Conservation (phyloP, 2,329 filamentous ascomycete species). For the Verticillium dahliae region DNA sequence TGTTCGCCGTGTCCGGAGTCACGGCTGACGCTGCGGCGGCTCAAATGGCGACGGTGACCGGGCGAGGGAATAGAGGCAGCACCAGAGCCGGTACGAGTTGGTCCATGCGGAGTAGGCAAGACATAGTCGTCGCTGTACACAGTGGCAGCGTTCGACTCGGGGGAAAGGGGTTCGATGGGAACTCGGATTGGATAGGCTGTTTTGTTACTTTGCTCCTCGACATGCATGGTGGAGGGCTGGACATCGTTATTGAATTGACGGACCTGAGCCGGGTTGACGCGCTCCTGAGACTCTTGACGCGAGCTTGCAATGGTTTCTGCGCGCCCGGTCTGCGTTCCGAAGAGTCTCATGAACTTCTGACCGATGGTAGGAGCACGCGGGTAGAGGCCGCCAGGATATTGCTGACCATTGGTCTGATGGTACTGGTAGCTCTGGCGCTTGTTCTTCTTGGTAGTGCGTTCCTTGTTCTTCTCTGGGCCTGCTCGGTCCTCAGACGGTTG, state of each 20-base stretch:
- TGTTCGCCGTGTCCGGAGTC: background rate
- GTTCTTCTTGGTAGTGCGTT: background rate
- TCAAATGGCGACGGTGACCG: background rate
- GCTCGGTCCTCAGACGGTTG: background rate
- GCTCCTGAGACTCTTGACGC: background rate
- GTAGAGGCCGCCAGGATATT: background rate
- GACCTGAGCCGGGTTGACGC: background rate
- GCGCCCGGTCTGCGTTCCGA: background rate
- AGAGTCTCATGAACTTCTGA: background rate
- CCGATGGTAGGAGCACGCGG: background rate
- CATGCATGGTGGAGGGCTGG: background rate
- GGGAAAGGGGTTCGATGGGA: background rate
- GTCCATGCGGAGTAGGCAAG: background rate
- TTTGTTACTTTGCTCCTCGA: background rate
- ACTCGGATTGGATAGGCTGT: background rate
- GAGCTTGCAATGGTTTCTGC: background rate
- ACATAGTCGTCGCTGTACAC: slow-evolving; percentile 1
- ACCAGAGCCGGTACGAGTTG: background rate
- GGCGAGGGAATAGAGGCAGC: background rate
- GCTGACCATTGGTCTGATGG: background rate
- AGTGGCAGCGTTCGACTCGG: background rate
- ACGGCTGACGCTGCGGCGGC: background rate
- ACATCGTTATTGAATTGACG: background rate
- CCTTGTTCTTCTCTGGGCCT: background rate
- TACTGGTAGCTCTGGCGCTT: background rate